phyloP scores from a whole-genome alignment of 2,329 filamentous ascomycete species.

The Penicillium sp. region DNA sequence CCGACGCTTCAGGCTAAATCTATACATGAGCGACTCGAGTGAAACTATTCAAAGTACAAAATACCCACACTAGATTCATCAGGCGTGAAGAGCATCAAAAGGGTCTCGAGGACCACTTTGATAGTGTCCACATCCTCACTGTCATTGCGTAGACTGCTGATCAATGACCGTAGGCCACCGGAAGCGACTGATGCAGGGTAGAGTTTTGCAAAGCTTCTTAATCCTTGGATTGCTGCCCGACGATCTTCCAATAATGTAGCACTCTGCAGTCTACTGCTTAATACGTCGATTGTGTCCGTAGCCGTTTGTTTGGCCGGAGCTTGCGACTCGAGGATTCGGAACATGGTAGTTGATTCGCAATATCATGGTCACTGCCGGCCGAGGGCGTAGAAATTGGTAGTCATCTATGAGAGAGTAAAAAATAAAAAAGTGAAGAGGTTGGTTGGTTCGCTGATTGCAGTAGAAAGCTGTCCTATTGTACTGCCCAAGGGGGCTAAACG shows the following conservation, averaged over 20 bases:
- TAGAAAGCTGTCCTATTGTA: constrained; percentile 24
- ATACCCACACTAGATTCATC: constrained; percentile 59
- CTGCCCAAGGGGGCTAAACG: constrained; percentile 20
- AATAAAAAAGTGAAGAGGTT: constrained; percentile 5
- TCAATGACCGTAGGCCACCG: constrained; percentile 83
- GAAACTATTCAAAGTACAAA: not conserved
- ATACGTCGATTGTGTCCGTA: constrained; percentile 85
- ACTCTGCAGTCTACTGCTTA: constrained; percentile 82
- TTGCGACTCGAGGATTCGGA: constrained; percentile 63
- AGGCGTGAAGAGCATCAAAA: constrained; percentile 85
- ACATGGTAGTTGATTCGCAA: constrained; percentile 45
- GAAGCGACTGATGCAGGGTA: constrained; percentile 95
- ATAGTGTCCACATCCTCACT: constrained; percentile 93
- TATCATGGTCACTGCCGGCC: constrained; percentile 44
- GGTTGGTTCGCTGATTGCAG: constrained; percentile 12
- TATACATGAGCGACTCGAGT: constrained; percentile 22
- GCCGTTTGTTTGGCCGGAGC: constrained; percentile 95
- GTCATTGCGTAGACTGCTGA: constrained; percentile 81
- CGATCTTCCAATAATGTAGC: constrained; percentile 93
- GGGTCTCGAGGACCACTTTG: constrained; percentile 89
- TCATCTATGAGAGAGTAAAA: constrained; percentile 30
- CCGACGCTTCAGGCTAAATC: constrained; percentile 79
- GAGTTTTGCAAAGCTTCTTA: constrained; percentile 93
- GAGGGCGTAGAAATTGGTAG: constrained; percentile 25
- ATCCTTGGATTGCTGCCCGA: constrained; percentile 84